These are phyloP conservation scores for Pestalotiopsis sp. DNA, from an alignment of 2,329 filamentous ascomycete genomes.

Conservation along the genomic window DNA sequence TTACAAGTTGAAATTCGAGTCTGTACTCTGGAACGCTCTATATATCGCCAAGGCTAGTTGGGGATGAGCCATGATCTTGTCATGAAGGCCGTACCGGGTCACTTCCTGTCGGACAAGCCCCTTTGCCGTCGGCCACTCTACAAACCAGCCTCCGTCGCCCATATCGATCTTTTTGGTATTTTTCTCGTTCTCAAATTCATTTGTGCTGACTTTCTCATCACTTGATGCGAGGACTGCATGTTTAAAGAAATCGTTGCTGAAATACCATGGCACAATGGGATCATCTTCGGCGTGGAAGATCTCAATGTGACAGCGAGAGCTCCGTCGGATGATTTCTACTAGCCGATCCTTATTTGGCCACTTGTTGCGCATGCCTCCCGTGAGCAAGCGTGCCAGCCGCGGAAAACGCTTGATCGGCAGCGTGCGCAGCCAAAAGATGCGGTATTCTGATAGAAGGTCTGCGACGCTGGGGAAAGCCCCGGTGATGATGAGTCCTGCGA, in stretches of 20 bases:
- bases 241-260: background rate
- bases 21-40: background rate
- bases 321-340: background rate
- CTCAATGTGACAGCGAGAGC: background rate
- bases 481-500: background rate
- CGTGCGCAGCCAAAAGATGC: background rate
- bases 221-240: background rate
- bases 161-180: background rate
- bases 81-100: background rate
- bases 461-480: background rate
- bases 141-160: background rate
- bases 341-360: conserved; percentile 1
- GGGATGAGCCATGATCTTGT: background rate
- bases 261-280: background rate
- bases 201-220: background rate
- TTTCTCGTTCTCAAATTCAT: background rate
- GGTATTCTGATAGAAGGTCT: background rate
- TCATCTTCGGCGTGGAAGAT: conserved; percentile 5
- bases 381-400: background rate
- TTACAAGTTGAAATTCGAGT: background rate
- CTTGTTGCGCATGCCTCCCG: background rate
- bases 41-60: background rate
- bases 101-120: background rate
- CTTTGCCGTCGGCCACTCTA: background rate
- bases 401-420: background rate